Base-by-base conservation (phyloP, 768 basidiomycete genomes). In the Boletales sp. region DNA sequence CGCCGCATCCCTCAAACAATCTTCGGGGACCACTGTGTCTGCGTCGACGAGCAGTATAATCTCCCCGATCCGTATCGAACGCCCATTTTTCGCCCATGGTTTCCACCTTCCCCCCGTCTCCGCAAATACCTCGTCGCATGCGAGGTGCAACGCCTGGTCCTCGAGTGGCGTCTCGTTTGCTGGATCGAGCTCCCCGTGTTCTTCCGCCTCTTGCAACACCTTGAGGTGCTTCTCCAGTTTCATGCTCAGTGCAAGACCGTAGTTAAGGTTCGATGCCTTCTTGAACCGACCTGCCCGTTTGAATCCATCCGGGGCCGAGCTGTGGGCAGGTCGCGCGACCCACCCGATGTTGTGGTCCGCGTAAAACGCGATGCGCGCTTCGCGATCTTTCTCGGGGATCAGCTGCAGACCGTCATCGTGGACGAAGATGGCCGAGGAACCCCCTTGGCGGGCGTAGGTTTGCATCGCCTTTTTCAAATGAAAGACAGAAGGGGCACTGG, bases 261-360 rank as follows among this genome's bases (percentile, higher is more conserved):
- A 93, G 66, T 94, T 95, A 81, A 94, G 81, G 67, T 95, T 95
- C 27, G 83, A 86, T 2, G 91, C 91, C 65, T 95, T 95, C 76
- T 95, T 95, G 80, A 95, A 95, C 10, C 91, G 78, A 8, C 93
- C 92, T 0, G 86, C 66, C 29, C 73, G 69, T n/a, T 67, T 71
- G 48, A 68, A 68, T 5, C 62, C 68, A 14, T 24, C 43, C 2
- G 54, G 47, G 5, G 57, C 35, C 0, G 53, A 48, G 0, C 40
- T 24, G 8, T 84, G 80, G 47, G 61, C 66, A 0, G 83, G 83
- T 31, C 83, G 73, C 18, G 83, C 79, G 43, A 82, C 78, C 72
- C 78, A 84, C 15, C 77, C 83, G 40, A 84, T 80, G 49, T 73
- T 76, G 59, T 83, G 79, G 35, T 75, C 71, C 13, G 75, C 75